Base-by-base conservation (phyloP, 148 eudicot genomes). In the Fagopyrum tataricum region DNA sequence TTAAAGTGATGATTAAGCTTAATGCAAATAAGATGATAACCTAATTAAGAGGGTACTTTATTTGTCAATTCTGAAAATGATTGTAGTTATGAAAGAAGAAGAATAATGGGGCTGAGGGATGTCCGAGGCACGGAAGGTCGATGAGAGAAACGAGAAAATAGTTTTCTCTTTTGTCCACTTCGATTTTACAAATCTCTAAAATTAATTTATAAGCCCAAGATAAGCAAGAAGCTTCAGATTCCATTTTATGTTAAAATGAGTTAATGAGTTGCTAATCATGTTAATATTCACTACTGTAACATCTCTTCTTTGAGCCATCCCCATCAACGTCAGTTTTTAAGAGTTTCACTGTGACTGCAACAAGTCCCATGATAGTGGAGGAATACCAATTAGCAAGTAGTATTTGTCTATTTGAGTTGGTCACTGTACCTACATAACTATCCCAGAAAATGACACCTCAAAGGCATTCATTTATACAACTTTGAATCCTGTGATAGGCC, bases 161-260 rank as follows among this genome's bases (percentile, higher is more conserved):
- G 64, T 58, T 58, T 7, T 26, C 9, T 4, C 12, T 24, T 24
- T 56, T 79, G 84, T 79, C 78, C 44, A 31, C 67, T 26, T 64
- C 69, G 73, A 56, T 20, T 31, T 7, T 12, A 56, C 1, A 52
- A 52, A 52, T 52, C 62, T 56, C 3, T n/a, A n/a, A n/a, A 21
- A 12, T 56, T 31, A 1, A 21, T 31, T 56, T 21, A 7, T 31
- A 56, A 59, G 10, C 66, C 66, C 66, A 6, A 56, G 7, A 56
- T 6, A 56, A 56, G 26, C 62, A 77, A 72, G 76, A 81, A 81
- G 78, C 76, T 81, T 81, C 83, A 81, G 78, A 77, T 78, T 74
- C 78, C 58, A 31, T 55, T 55, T 70, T 70, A 55, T 49, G 7
- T 56, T 26, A 62, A 3, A 31, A 31, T 31, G 37, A 23, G 9